Conservation (phyloP, 768 basidiomycete genomes). For the Mycena venus region DNA sequence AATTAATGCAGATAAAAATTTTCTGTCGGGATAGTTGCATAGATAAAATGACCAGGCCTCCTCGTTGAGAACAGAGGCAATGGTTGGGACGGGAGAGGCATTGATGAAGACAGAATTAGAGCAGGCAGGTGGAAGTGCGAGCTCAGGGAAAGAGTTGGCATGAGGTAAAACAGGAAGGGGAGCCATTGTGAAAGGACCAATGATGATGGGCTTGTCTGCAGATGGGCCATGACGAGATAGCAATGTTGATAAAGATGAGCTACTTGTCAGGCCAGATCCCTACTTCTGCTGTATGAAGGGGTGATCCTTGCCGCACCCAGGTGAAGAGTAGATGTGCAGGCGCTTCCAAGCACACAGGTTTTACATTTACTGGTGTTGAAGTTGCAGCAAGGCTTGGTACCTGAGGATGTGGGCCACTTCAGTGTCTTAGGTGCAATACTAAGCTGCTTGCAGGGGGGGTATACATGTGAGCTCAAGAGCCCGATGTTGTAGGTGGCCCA, state of each 20-base stretch:
- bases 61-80: conserved; percentile 3
- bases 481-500: neutral
- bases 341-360: neutral
- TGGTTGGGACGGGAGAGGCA: neutral
- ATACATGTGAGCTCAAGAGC: neutral
- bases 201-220: neutral
- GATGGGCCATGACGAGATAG: conserved; percentile 3
- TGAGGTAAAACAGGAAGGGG: neutral
- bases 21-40: conserved; percentile 42
- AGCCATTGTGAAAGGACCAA: neutral
- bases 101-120: conserved; percentile 31
- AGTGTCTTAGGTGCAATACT: neutral
- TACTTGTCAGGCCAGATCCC: conserved; percentile 10
- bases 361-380: neutral
- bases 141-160: neutral
- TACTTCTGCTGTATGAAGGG: neutral
- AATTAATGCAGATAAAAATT: conserved; percentile 36
- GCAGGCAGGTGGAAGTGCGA: conserved; percentile 1
- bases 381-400: neutral
- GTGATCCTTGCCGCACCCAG: conserved; percentile 9
- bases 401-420: neutral
- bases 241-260: neutral
- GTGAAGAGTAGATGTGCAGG: neutral
- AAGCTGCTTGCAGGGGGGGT: conserved; percentile 1
- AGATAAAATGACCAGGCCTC: conserved; percentile 6